Evolutionary conservation across 2,329 filamentous ascomycete genomes (phyloP), one percentile per base, ranked within the genome.

Genomic region (Metarhizium sp.): DNA sequence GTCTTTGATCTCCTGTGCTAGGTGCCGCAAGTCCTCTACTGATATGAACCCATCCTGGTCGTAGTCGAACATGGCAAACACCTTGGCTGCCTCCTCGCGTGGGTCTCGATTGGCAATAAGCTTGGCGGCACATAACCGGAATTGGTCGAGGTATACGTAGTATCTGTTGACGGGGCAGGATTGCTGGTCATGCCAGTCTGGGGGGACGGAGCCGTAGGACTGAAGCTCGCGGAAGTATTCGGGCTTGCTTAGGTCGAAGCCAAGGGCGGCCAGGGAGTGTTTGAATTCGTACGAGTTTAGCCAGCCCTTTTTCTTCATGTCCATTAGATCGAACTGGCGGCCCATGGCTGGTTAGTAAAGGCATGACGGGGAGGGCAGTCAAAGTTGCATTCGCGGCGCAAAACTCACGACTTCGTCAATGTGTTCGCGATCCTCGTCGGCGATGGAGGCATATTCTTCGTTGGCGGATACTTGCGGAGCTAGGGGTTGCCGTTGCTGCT

Each of bases 241-340:
- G 59, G 84, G 78, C 71, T 96, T 96, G 57, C 90, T 81, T 51
- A 96, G 78, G 65, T 95, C 90, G 75, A 97, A 97, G 60, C 94
- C 94, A 1, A 99, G 84, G 3, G 94, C 94, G 69, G 95, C 94
- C 65, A 97, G 86, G 58, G 92, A 91, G 74, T 97, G 94, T 72
- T 94, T 92, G 69, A 97, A 89, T 74, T 99, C 94, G 75, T 97
- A 94, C 77, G 96, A 97, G 76, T 97, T 92, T 67, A 99, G 90
- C 71, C 88, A 85, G 50, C 86, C 82, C 75, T 97, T 92, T 70
- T 95, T 92, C 78, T 97, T 92, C 66, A 96, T 87, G 71, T 97
- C 94, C 78, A 99, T 97, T 61, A 97, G 85, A 59, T 86, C 86
- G 73, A 97, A 97, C 88, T 95, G 61, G 46, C 52, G 25, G 38